phyloP scores from a whole-genome alignment of 2,329 filamentous ascomycete species.

The Aspergillus viridinutans region DNA sequence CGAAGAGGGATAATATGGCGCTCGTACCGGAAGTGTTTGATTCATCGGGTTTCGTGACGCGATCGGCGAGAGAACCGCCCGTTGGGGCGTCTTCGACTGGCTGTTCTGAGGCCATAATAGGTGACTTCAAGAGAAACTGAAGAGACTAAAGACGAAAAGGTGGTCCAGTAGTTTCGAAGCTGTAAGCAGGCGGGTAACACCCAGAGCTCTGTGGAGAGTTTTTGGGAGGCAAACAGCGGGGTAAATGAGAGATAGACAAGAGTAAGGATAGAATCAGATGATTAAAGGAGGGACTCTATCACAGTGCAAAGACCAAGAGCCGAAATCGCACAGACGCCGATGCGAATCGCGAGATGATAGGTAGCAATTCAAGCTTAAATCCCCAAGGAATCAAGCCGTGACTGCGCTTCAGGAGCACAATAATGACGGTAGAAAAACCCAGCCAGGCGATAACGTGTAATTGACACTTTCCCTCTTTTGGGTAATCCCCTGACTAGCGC shows the following conservation, averaged over 20 bases:
- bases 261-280: background rate
- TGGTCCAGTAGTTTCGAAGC: background rate
- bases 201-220: background rate
- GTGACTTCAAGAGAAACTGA: background rate
- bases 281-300: background rate
- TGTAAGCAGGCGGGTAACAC: background rate
- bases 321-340: background rate
- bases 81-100: constrained; percentile 21
- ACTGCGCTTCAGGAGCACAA: background rate
- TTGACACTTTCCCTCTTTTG: constrained; percentile 12
- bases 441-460: constrained; percentile 4
- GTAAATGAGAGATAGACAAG: background rate
- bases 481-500: constrained; percentile 5
- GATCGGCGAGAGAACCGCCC: constrained; percentile 45
- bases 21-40: constrained; percentile 28
- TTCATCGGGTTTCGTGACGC: constrained; percentile 43
- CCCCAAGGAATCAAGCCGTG: background rate
- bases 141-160: background rate
- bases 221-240: background rate
- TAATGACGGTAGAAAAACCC: constrained; percentile 18
- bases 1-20: constrained; percentile 9
- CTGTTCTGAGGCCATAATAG: constrained; percentile 37
- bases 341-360: background rate
- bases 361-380: background rate
- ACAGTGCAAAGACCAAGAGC: background rate